Evolutionary conservation across 1,284 basidiomycete species (phyloP), one percentile per base, ranked within the genome.

Genomic region (Cryptococcus jaspeensis): DNA sequence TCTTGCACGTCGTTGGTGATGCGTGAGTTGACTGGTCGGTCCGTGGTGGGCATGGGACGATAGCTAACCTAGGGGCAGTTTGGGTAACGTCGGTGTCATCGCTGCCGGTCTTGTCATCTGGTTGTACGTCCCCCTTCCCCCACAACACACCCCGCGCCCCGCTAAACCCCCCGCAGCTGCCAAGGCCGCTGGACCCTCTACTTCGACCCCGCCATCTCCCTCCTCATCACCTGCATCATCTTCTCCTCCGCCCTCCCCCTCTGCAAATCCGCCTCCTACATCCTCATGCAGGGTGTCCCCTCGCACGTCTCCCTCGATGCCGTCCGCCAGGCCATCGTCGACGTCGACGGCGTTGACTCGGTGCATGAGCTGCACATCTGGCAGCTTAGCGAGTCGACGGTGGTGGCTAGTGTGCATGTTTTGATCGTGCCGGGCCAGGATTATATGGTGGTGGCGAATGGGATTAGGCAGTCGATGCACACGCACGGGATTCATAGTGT

Each of bases 61-160:
- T 20, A 36, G 20, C 36, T 41, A 35, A 49, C 40, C 15, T 36
- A 5, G 16, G 18, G 35, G 1, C 41, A 75, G 73, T 23, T 82
- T 97, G 41, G 95, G 96, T 56, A 99, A 99, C 75, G 89, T 98
- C 61, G 96, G 96, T 60, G 96, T 99, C 62, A 98, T 99, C 61
- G 85, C 87, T 28, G 90, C 94, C 5, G 96, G 96, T 62, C 83
- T 98, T 11, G 81, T 96, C 71, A 95, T 97, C 70, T 93, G 91
- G 92, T 82, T 89, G 74, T 77, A 50, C 71, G 74, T 74, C 4
- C 12, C 16, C 11, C 1, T 23, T n/a, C 11, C 15, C n/a, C 32
- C 13, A 4, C 16, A 18, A 2, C 13, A n/a, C 18, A 49, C 25
- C 11, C 32, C 28, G 9, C 28, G 9, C 28, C 28, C 28, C 28